These are phyloP conservation scores for Chalciporus piperatus DNA, from an alignment of 768 basidiomycete genomes.

Conservation along the genomic window DNA sequence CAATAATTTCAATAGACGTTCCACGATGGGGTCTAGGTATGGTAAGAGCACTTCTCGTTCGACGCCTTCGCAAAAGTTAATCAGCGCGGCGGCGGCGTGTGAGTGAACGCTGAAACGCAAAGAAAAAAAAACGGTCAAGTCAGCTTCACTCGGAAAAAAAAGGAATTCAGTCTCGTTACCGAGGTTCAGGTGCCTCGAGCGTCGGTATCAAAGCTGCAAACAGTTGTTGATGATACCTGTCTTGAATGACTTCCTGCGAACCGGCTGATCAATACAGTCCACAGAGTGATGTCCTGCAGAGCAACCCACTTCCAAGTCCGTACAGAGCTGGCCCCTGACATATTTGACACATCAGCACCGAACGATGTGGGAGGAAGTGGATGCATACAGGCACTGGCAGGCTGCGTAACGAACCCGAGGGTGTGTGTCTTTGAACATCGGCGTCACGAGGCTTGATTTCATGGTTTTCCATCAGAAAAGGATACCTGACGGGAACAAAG, in stretches of 20 bases:
- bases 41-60: constrained; percentile 68
- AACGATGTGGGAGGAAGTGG: background rate
- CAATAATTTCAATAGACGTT: constrained; percentile 55
- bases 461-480: background rate
- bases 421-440: constrained; percentile 76
- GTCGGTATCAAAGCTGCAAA: constrained; percentile 71
- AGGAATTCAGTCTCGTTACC: constrained; percentile 38
- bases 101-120: constrained; percentile 63
- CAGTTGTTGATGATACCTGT: constrained; percentile 61
- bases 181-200: constrained; percentile 69
- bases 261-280: background rate
- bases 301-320: constrained; percentile 71
- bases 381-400: constrained; percentile 76
- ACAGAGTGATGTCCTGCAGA: background rate
- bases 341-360: background rate
- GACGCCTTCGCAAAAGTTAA: constrained; percentile 90
- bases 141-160: background rate
- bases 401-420: constrained; percentile 74
- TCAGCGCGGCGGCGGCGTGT: constrained; percentile 83
- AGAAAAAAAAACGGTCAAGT: background rate
- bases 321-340: constrained; percentile 80
- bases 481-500: background rate
- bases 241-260: constrained; percentile 69
- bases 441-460: constrained; percentile 58
- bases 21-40: constrained; percentile 79